A percentile compares a stretch with the other conserved stretches of the same genome.
phyloP scores from a whole-genome alignment of 2,329 filamentous ascomycete genomes.

The Neonectria sp. region DNA sequence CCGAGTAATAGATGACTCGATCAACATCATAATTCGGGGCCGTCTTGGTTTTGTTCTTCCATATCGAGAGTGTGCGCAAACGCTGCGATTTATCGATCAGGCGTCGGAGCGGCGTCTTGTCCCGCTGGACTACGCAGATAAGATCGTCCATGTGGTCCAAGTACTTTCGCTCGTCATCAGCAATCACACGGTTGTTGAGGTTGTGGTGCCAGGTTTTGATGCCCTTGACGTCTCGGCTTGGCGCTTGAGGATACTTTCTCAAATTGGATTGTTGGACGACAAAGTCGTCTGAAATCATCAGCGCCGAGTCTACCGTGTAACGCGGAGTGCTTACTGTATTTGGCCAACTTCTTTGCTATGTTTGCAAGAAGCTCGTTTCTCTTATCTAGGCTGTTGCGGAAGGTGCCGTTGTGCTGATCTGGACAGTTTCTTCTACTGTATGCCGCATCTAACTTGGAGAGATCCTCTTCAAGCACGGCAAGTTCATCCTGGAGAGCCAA shows the following conservation, averaged over 20 bases:
- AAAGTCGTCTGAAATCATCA: constrained; percentile 40
- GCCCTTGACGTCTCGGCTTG: constrained; percentile 44
- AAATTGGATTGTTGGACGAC: constrained; percentile 44
- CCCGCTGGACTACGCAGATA: constrained; percentile 26
- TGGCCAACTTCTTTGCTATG: constrained; percentile 32
- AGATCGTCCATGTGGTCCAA: constrained; percentile 39
- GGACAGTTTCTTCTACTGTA: constrained; percentile 35
- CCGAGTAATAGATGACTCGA: constrained; percentile 28
- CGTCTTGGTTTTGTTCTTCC: background rate
- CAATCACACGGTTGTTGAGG: constrained; percentile 31
- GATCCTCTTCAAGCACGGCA: constrained; percentile 47
- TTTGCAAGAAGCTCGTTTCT: constrained; percentile 34
- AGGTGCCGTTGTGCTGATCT: constrained; percentile 47
- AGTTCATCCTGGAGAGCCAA: constrained; percentile 54
- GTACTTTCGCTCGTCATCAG: constrained; percentile 33
- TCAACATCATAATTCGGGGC: background rate
- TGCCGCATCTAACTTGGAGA: constrained; percentile 45
- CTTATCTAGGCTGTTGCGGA: constrained; percentile 45
- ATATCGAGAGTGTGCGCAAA: constrained; percentile 19
- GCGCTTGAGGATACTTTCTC: constrained; percentile 33
- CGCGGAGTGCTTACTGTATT: constrained; percentile 43
- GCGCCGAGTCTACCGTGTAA: background rate
- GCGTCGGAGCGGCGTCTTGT: constrained; percentile 29
- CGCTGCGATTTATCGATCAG: constrained; percentile 19
- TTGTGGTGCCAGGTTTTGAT: constrained; percentile 43